Percentiles rank a stretch among this genome's conserved stretches.
Conservation (phyloP, 2,329 filamentous ascomycete genomes). For the Moelleriella libera region DNA sequence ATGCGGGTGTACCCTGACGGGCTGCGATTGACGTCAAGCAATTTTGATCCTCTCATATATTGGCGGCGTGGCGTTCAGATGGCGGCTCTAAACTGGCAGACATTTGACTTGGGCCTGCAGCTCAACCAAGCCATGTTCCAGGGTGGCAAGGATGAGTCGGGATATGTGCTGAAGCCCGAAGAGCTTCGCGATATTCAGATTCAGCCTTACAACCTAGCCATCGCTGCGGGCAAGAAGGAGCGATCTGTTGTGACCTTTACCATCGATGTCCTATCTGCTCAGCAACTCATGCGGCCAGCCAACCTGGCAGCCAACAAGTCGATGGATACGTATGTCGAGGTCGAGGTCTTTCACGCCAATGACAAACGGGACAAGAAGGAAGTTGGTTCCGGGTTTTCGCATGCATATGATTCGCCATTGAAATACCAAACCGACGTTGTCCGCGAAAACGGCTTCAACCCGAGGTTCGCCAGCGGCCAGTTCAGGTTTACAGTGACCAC, state of each 20-base stretch:
- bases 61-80: slow-evolving; percentile 96
- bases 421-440: slow-evolving; percentile 70
- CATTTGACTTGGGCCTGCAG: slow-evolving; percentile 89
- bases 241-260: slow-evolving; percentile 74
- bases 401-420: slow-evolving; percentile 44
- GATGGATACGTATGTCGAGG: slow-evolving; percentile 87
- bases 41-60: slow-evolving; percentile 86
- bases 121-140: slow-evolving; percentile 97
- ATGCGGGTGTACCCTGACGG: slow-evolving; percentile 90
- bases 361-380: slow-evolving; percentile 84
- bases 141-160: slow-evolving; percentile 69
- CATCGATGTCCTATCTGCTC: slow-evolving; percentile 83
- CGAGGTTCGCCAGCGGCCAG: slow-evolving; percentile 59
- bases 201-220: slow-evolving; percentile 30
- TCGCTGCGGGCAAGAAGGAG: slow-evolving; percentile 53
- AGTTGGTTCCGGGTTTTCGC: slow-evolving; percentile 41
- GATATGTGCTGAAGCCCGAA: slow-evolving; percentile 86
- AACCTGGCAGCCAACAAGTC: slow-evolving; percentile 56
- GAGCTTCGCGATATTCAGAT: slow-evolving; percentile 63
- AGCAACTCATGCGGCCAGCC: slow-evolving; percentile 77
- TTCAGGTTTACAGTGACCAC: slow-evolving; percentile 76
- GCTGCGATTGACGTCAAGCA: slow-evolving; percentile 71
- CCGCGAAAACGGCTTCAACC: slow-evolving; percentile 85
- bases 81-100: slow-evolving; percentile 97
- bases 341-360: slow-evolving; percentile 88